Conservation (phyloP, 1,284 basidiomycete genomes). For the Coriolopsis trogii region DNA sequence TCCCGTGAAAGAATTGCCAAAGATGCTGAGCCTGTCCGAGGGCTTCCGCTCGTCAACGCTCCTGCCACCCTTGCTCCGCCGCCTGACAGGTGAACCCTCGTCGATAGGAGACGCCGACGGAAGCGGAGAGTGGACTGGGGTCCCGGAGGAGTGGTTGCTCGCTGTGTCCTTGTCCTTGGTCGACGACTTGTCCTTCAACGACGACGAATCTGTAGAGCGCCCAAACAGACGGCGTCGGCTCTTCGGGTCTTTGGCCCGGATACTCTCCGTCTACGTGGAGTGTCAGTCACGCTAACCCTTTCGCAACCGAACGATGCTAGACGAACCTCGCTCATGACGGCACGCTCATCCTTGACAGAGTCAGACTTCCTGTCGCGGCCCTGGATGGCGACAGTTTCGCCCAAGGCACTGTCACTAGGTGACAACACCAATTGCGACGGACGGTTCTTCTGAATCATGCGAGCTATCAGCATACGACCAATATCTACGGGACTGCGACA, state of each 20-base stretch:
- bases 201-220: conserved; percentile 40
- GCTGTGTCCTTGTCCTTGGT: conserved; percentile 37
- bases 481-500: too few species aligned
- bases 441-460: conserved; percentile 34
- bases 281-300: too few species aligned
- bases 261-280: conserved; percentile 43
- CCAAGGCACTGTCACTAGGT: conserved; percentile 64
- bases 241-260: conserved; percentile 32
- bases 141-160: conserved; percentile 35
- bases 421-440: conserved; percentile 55
- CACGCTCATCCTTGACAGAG: conserved; percentile 53
- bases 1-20: conserved; percentile 62
- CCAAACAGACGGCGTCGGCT: conserved; percentile 57
- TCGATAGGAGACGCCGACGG: conserved; percentile 29
- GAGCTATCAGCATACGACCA: too few species aligned
- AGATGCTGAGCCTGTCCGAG: conserved; percentile 79
- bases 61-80: conserved; percentile 51
- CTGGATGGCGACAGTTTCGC: conserved; percentile 32
- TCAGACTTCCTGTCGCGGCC: conserved; percentile 33
- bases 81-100: conserved; percentile 34
- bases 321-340: conserved; percentile 69
- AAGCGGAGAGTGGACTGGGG: conserved; percentile 19
- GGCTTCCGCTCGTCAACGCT: conserved; percentile 54
- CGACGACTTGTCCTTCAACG: conserved; percentile 31
- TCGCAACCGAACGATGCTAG: too few species aligned